phyloP scores from a whole-genome alignment of 768 basidiomycete species.

The Epithele typhae region DNA sequence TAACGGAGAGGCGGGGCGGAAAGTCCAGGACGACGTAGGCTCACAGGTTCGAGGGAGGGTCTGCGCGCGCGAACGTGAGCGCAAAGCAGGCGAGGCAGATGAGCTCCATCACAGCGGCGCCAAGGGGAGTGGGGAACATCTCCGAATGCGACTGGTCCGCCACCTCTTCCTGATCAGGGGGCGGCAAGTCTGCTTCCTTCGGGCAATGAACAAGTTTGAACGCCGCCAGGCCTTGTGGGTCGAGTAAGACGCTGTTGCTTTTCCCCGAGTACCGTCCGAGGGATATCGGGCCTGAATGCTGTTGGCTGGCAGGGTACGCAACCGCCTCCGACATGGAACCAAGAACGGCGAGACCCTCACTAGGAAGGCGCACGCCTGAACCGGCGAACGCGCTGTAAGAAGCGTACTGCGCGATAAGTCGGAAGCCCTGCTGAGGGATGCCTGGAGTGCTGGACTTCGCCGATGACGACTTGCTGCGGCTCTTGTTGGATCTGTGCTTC shows the following conservation, averaged over 20 bases:
- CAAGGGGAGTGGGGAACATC: slow-evolving; percentile 37
- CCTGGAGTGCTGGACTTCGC: slow-evolving; percentile 33
- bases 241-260: slow-evolving; percentile 68
- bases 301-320: slow-evolving; percentile 30
- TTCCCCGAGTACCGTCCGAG: slow-evolving; percentile 61
- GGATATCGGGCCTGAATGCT: slow-evolving; percentile 30
- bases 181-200: too few relatives aligned
- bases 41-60: not conserved
- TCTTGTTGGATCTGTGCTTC: slow-evolving; percentile 36
- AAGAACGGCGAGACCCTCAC: slow-evolving; percentile 62
- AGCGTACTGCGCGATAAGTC: slow-evolving; percentile 70
- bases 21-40: too few relatives aligned
- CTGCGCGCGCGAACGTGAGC: slow-evolving; percentile 33
- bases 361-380: slow-evolving; percentile 70
- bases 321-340: slow-evolving; percentile 49
- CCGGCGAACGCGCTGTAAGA: slow-evolving; percentile 67
- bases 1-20: not conserved
- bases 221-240: slow-evolving; percentile 73
- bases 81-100: slow-evolving; percentile 53
- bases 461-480: slow-evolving; percentile 31
- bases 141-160: slow-evolving; percentile 27
- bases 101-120: slow-evolving; percentile 48
- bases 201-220: slow-evolving; percentile 75
- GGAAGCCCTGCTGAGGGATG: slow-evolving; percentile 60
- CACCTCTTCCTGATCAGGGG: slow-evolving; percentile 35